A percentile compares a stretch with the other conserved stretches of the same genome.
Conservation (phyloP, 2,329 filamentous ascomycete genomes). For the Meredithiella fracta region DNA sequence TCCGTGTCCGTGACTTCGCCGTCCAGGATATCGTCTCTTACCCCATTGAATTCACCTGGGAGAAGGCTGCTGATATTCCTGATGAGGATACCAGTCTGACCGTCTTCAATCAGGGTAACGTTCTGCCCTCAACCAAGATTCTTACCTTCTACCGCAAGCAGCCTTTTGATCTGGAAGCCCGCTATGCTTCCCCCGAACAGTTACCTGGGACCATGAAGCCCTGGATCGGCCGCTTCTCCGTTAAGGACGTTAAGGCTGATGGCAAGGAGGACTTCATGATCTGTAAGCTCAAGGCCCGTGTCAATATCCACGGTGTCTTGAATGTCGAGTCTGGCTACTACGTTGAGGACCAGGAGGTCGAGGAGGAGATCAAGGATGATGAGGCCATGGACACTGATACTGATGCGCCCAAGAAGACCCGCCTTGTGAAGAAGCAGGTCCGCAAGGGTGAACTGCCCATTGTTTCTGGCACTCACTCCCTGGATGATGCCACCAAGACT, state of each 20-base stretch:
- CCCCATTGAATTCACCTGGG: slow-evolving; percentile 97
- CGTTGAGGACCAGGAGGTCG: slow-evolving; percentile 92
- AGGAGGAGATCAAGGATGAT: slow-evolving; percentile 75
- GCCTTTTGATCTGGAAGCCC: slow-evolving; percentile 87
- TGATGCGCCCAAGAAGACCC: slow-evolving; percentile 57
- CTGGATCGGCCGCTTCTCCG: slow-evolving; percentile 94
- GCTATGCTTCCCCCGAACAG: slow-evolving; percentile 71
- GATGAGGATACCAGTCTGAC: slow-evolving; percentile 95
- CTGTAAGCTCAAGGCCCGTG: slow-evolving; percentile 94
- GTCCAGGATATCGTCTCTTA: slow-evolving; percentile 97
- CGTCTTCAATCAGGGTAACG: slow-evolving; percentile 93
- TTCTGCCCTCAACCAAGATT: slow-evolving; percentile 97
- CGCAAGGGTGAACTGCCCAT: slow-evolving; percentile 92
- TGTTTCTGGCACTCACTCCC: slow-evolving; percentile 61
- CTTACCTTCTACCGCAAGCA: slow-evolving; percentile 98
- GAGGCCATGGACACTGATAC: slow-evolving; percentile 29
- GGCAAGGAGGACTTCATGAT: slow-evolving; percentile 97
- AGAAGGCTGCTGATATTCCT: slow-evolving; percentile 94
- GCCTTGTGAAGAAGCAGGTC: slow-evolving; percentile 98
- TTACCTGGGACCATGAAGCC: slow-evolving; percentile 82
- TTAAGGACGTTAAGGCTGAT: slow-evolving; percentile 92
- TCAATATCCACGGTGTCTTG: slow-evolving; percentile 90
- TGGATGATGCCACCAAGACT: slow-evolving; percentile 53
- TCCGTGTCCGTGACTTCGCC: slow-evolving; percentile 95
- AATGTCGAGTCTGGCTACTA: slow-evolving; percentile 97